phyloP scores from a whole-genome alignment of 1,284 basidiomycete species.

The Anthracocystis setariae region DNA sequence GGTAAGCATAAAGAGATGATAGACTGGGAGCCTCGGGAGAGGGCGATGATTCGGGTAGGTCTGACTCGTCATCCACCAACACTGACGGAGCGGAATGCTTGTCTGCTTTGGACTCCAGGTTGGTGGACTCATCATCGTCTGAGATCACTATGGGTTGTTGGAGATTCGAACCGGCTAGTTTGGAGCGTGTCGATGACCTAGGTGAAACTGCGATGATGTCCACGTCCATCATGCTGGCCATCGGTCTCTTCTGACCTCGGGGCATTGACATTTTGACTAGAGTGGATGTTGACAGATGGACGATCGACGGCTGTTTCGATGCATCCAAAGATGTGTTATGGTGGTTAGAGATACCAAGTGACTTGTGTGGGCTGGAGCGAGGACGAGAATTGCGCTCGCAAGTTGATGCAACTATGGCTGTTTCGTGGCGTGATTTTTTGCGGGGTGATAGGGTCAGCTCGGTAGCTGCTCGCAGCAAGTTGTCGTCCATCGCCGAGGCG shows the following conservation, averaged over 20 bases:
- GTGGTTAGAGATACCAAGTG: background rate
- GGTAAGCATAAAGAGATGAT: conserved; percentile 15
- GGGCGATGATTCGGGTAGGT: conserved; percentile 2
- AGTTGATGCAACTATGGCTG: too few species aligned
- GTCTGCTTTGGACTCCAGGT: background rate
- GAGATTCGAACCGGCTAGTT: conserved; percentile 1
- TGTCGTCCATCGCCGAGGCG: conserved; percentile 25
- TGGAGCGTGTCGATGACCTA: background rate
- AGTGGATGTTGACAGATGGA: background rate
- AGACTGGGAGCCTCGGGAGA: conserved; percentile 7
- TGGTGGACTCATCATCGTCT: conserved; percentile 9
- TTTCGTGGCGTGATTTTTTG: background rate
- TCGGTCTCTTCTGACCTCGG: conserved; percentile 12
- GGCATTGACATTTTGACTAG: conserved; percentile 12
- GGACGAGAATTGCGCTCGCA: background rate
- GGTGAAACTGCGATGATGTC: background rate
- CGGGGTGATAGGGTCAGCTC: conserved; percentile 30
- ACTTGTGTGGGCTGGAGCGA: background rate
- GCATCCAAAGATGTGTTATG: conserved; percentile 3
- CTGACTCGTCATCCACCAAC: background rate
- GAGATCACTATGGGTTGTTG: conserved; percentile 25
- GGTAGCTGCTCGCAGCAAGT: conserved; percentile 20
- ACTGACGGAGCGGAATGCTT: background rate
- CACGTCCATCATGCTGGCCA: background rate
- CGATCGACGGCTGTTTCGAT: background rate